Conservation (phyloP, 371 early-diverging fungal genomes). For the Apophysomyces sp. region DNA sequence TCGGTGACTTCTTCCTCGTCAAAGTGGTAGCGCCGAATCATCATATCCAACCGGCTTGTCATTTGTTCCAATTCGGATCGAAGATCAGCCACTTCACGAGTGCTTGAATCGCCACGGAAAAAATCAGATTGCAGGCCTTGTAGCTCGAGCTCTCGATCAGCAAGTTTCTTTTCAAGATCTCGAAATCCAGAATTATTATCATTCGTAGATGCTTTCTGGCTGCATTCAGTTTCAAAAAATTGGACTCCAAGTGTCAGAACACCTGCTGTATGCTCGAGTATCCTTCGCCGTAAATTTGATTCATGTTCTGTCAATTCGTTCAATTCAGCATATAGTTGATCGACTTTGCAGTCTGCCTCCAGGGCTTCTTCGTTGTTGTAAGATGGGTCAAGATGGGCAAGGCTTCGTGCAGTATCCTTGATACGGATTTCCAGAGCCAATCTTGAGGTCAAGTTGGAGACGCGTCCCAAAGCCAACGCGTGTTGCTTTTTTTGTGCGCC, state of each 20-base stretch:
- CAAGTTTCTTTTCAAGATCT: neutral
- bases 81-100: constrained; percentile 7
- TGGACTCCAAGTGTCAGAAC: constrained; percentile 54
- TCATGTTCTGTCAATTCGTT: constrained; percentile 60
- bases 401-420: constrained; percentile 38
- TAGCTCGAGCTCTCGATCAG: constrained; percentile 8
- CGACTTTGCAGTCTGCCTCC: constrained; percentile 63
- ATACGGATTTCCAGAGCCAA: constrained; percentile 29
- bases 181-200: neutral
- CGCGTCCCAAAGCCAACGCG: constrained; percentile 14
- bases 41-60: constrained; percentile 11
- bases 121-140: constrained; percentile 2
- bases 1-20: neutral
- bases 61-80: constrained; percentile 17
- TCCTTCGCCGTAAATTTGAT: constrained; percentile 61
- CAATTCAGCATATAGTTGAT: constrained; percentile 66
- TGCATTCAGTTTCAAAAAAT: constrained; percentile 32
- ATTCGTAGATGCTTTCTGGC: neutral
- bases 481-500: constrained; percentile 14
- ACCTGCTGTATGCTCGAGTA: constrained; percentile 72
- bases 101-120: constrained; percentile 1
- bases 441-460: constrained; percentile 9
- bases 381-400: constrained; percentile 31
- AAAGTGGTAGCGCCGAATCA: constrained; percentile 3
- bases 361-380: constrained; percentile 14